Percentiles rank a stretch among this genome's conserved stretches.
phyloP scores from a whole-genome alignment of 2,329 filamentous ascomycete species.

The Paecilomyces formosus region DNA sequence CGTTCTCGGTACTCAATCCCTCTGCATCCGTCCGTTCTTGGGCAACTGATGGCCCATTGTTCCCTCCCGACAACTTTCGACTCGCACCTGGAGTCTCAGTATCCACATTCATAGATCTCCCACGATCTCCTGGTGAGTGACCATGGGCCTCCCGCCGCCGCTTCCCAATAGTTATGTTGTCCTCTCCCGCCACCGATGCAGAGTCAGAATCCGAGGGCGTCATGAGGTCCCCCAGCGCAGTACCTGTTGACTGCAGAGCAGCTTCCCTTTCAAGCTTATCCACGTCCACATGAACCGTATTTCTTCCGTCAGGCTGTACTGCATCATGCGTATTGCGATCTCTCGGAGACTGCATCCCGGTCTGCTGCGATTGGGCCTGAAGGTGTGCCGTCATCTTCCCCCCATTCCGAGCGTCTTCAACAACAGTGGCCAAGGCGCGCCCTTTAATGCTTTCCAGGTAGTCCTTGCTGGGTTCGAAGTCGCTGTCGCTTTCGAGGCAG shows the following conservation, averaged over 20 bases:
- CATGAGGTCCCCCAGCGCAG: background rate
- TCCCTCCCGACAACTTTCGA: background rate
- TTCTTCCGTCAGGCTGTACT: background rate
- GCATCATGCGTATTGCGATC: background rate
- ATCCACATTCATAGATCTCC: background rate
- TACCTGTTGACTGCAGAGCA: background rate
- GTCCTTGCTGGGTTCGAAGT: background rate
- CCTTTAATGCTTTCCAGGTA: background rate
- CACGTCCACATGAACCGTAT: background rate
- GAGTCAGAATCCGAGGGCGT: background rate
- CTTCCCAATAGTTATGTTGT: background rate
- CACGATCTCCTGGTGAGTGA: background rate
- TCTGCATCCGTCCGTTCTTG: background rate
- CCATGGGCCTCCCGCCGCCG: background rate
- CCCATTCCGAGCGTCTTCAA: background rate
- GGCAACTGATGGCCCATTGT: background rate
- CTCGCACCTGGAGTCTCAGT: background rate
- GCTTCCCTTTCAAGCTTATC: background rate
- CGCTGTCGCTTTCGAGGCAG: background rate
- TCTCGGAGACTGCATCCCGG: background rate
- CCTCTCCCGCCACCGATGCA: background rate
- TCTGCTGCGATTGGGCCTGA: background rate
- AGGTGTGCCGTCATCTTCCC: background rate
- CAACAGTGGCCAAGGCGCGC: background rate
- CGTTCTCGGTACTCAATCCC: background rate